Evolutionary conservation across 768 basidiomycete species (phyloP), one percentile per base, ranked within the genome.

Genomic region (Boletus insuetus): DNA sequence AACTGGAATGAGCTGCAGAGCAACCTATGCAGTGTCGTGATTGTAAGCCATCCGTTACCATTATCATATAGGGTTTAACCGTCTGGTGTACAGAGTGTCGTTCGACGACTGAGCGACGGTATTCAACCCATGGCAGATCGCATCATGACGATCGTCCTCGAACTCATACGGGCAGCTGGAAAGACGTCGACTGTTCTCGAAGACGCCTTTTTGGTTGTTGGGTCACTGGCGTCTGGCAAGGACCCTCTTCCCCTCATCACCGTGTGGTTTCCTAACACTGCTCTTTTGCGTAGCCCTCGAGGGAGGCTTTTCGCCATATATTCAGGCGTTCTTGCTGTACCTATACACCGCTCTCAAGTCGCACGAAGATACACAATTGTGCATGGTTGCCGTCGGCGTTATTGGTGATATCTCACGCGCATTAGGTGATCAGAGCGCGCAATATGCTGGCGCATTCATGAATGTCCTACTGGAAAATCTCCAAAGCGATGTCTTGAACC

Each of bases 1-100:
- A 99, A 97, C 76, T 97, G 96, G 94, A 97, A 97, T 67, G 96
- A 99, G 69, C 79, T 99, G 24, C 95, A 97, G 70, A 88, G 92
- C 74, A 97, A 96, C 74, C 81, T 98, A 63, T 97, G 94, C 70
- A 86, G 88, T 60, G 90, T 97, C 45, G 79, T 91, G 50, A 89
- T 92, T 51, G 92, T 93, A 66, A 68, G 90, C 76, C 40, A 7
- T 40, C 8, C 7, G 29, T 13, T 47, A 44, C 20, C 8, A 14
- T 20, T 13, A 35, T 20, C 35, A 29, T 19, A 29, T 46, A 11
- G 37, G 0, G 26, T 38, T 50, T 60, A 31, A 51, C 49, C 40
- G 26, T 58, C 58, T 50, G n/a, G n/a, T 38, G 38, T 31, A 8
- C 69, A 96, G 89, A 85, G 84, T 64, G 85, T 94, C 41, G 83